Conservation (phyloP, 306 rosid genomes). For the Cyamopsis tetragonoloba region DNA sequence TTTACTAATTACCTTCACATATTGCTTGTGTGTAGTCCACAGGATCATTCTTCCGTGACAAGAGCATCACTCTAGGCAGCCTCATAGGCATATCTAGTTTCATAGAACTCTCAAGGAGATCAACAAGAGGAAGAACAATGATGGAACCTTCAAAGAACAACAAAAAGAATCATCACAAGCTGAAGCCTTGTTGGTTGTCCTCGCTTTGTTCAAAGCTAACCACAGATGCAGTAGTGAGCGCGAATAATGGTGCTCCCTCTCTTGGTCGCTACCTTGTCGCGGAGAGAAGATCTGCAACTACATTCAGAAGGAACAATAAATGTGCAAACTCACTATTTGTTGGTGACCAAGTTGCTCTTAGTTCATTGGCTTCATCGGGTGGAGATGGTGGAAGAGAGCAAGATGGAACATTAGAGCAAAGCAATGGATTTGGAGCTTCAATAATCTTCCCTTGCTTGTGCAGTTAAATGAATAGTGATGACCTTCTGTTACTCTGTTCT, state of each 20-base stretch:
- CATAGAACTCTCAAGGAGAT: constrained; percentile 54
- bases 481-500: not conserved
- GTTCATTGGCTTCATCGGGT: constrained; percentile 14
- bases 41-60: constrained; percentile 55
- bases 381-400: constrained; percentile 26
- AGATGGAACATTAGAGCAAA: constrained; percentile 31
- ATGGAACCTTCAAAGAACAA: constrained; percentile 33
- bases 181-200: constrained; percentile 56
- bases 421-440: constrained; percentile 34
- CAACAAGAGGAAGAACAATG: constrained; percentile 42
- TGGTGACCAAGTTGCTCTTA: constrained; percentile 33
- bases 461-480: constrained; percentile 23
- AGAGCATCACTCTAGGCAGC: constrained; percentile 63
- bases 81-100: constrained; percentile 52
- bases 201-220: constrained; percentile 61
- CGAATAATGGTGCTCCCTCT: constrained; percentile 38
- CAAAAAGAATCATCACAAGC: constrained; percentile 34
- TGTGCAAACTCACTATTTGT: constrained; percentile 32
- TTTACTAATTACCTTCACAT: not conserved
- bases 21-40: constrained; percentile 41
- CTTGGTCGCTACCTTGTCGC: constrained; percentile 70
- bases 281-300: constrained; percentile 44
- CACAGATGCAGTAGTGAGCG: constrained; percentile 46
- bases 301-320: constrained; percentile 31
- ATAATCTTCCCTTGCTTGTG: constrained; percentile 38